These are phyloP conservation scores for Astragalus membranaceus DNA, from an alignment of 306 rosid genomes.

Conservation along the genomic window DNA sequence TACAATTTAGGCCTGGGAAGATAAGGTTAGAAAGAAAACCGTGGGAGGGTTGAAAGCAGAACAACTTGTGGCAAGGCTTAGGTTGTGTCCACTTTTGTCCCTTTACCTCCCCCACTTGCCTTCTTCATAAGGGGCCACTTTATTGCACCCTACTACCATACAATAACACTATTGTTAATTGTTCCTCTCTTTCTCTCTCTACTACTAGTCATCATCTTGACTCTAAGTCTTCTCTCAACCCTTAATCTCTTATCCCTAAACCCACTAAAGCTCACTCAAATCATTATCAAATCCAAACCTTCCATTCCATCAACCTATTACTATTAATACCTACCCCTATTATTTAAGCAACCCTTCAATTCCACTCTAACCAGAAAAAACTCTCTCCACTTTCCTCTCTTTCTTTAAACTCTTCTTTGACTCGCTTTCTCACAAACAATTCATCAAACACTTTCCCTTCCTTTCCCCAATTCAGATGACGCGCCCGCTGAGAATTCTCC, in stretches of 20 bases:
- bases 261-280: conserved; percentile 1
- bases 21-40: conserved; percentile 12
- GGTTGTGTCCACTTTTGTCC: conserved; percentile 16
- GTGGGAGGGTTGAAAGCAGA: background rate
- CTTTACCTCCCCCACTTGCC: background rate
- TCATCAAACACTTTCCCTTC: background rate
- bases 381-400: background rate
- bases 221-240: conserved; percentile 22
- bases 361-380: background rate
- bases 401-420: background rate
- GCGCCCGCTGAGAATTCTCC: conserved; percentile 34
- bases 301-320: conserved; percentile 14
- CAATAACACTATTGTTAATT: background rate
- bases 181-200: background rate
- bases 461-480: conserved; percentile 27
- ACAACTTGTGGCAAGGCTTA: background rate
- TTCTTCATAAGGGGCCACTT: background rate
- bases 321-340: conserved; percentile 24
- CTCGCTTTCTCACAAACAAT: background rate
- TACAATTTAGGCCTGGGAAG: background rate
- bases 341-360: conserved; percentile 14
- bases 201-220: conserved; percentile 15
- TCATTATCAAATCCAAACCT: background rate
- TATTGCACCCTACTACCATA: background rate
- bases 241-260: conserved; percentile 26